Conservation (phyloP, 2,329 filamentous ascomycete species). For the Cordyceps cicadae region DNA sequence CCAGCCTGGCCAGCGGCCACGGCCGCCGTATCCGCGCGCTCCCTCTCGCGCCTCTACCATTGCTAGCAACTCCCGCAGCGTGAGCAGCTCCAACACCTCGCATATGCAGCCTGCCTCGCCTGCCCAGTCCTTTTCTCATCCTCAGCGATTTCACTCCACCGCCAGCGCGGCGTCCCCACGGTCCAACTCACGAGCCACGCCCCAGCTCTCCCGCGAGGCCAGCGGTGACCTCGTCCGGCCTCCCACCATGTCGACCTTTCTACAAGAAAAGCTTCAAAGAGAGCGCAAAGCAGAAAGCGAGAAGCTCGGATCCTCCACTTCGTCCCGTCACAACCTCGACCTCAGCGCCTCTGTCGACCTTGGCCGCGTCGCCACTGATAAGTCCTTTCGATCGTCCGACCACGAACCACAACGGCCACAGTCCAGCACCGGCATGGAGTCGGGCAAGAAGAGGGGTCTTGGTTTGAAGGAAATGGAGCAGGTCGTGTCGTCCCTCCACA, state of each 20-base stretch:
- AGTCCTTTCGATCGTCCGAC: conserved; percentile 29
- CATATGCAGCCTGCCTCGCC: conserved; percentile 29
- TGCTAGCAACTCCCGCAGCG: conserved; percentile 34
- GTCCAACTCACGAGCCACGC: conserved; percentile 31
- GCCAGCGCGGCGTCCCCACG: conserved; percentile 29
- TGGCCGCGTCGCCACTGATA: conserved; percentile 27
- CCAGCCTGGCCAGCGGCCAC: conserved; percentile 21
- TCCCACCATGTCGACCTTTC: conserved; percentile 38
- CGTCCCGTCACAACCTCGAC: conserved; percentile 29
- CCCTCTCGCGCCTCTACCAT: conserved; percentile 39
- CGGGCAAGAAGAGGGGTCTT: conserved; percentile 43
- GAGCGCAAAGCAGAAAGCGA: conserved; percentile 43
- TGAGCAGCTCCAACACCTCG: conserved; percentile 32
- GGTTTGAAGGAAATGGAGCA: conserved; percentile 62
- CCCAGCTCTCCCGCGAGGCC: conserved; percentile 34
- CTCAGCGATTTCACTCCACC: conserved; percentile 34
- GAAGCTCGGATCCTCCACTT: conserved; percentile 23
- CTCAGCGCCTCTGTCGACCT: conserved; percentile 32
- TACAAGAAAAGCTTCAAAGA: conserved; percentile 47
- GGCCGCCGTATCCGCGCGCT: conserved; percentile 30
- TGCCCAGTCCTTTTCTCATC: conserved; percentile 26
- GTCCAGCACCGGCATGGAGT: conserved; percentile 34
- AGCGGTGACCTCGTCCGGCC: conserved; percentile 33
- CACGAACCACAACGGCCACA: conserved; percentile 31
- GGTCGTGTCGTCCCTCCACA: conserved; percentile 60